Percentiles rank a stretch among this genome's conserved stretches.
Evolutionary conservation across 768 basidiomycete genomes (phyloP).

Genomic region (Panellus pusillus): DNA sequence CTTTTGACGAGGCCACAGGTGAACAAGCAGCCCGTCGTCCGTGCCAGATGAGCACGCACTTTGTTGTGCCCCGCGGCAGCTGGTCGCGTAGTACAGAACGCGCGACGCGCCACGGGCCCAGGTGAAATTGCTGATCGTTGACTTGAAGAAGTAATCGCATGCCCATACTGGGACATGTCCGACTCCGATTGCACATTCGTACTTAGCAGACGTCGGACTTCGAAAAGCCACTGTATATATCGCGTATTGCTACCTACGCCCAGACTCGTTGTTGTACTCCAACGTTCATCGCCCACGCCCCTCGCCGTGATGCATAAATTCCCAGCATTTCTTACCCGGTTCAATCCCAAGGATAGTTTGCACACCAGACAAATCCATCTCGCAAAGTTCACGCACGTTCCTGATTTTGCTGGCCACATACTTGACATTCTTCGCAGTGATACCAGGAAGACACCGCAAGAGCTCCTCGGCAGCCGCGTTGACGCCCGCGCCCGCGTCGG

Average conservation of each 20-base stretch:
- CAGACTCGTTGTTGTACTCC: neutral
- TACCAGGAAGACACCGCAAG: conserved; percentile 77
- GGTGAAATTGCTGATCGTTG: neutral
- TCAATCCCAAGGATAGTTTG: conserved; percentile 79
- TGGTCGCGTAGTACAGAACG: conserved; percentile 1
- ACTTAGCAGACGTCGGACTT: too few relatives aligned
- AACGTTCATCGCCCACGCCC: neutral
- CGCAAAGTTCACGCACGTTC: conserved; percentile 75
- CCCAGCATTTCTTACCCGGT: conserved; percentile 76
- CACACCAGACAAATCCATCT: conserved; percentile 57
- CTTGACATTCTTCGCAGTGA: conserved; percentile 80
- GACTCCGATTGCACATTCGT: too few relatives aligned
- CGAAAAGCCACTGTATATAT: neutral
- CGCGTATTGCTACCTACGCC: neutral
- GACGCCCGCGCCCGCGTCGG: conserved; percentile 63
- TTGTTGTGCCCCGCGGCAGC: conserved; percentile 19
- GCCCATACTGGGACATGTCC: too few relatives aligned
- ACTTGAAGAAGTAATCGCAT: neutral
- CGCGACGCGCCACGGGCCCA: neutral
- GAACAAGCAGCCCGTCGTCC: neutral
- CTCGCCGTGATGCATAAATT: conserved; percentile 77
- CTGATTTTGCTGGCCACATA: conserved; percentile 79
- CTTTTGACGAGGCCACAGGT: conserved; percentile 23
- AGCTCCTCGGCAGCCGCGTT: conserved; percentile 83
- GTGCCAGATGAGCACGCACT: neutral